These are phyloP conservation scores for Chenopodium berlandieri DNA, from an alignment of 148 eudicot species.

Conservation along the genomic window DNA sequence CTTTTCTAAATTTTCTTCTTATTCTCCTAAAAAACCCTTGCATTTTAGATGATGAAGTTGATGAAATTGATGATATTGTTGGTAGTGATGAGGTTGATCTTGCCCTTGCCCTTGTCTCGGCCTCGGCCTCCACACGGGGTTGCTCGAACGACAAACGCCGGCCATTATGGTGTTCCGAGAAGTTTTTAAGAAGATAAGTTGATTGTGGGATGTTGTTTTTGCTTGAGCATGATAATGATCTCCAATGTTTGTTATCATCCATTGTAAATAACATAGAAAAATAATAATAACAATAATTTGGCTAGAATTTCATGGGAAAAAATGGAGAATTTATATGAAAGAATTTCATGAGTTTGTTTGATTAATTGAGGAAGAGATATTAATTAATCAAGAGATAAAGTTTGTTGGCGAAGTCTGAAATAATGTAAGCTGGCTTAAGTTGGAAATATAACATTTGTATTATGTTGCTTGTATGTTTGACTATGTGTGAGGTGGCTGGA, in stretches of 20 bases:
- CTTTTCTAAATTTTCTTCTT: slow-evolving; percentile 44
- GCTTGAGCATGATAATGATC: not conserved
- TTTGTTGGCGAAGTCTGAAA: not conserved
- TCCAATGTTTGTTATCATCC: slow-evolving; percentile 13
- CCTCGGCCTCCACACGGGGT: not conserved
- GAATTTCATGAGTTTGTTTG: not conserved
- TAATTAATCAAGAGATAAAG: not conserved
- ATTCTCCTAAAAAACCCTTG: slow-evolving; percentile 37
- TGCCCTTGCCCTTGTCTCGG: not conserved
- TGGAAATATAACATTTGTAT: not conserved
- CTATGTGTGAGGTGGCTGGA: not conserved
- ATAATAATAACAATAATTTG: not conserved
- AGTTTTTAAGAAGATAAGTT: slow-evolving; percentile 19
- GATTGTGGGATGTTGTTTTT: not conserved
- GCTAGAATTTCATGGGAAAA: not conserved
- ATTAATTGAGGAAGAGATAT: not conserved
- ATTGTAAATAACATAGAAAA: not conserved
- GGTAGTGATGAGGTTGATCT: not conserved
- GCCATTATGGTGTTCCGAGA: slow-evolving; percentile 29
- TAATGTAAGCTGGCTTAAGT: not conserved
- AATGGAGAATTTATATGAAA: not conserved
- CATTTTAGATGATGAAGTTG: slow-evolving; percentile 16
- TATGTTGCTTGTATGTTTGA: not conserved
- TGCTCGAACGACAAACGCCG: not conserved
- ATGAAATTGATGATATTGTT: not conserved